Evolutionary conservation across 495 filamentous ascomycete genomes (phyloP).

Genomic region (Patellaria atrata): DNA sequence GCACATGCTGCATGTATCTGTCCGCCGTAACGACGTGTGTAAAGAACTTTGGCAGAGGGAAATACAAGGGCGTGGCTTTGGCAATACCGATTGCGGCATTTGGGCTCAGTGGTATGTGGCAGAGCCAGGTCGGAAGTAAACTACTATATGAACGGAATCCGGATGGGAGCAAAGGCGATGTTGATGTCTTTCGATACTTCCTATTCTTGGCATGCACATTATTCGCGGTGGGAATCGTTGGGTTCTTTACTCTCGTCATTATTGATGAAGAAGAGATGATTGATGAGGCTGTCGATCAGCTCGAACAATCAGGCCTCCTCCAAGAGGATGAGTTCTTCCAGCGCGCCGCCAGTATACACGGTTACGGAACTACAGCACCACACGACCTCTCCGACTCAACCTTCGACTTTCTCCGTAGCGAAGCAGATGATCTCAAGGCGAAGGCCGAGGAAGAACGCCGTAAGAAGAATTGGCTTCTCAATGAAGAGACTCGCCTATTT

Average conservation of each 20-base stretch:
- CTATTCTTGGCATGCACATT: slow-evolving; percentile 60
- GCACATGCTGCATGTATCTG: slow-evolving; percentile 76
- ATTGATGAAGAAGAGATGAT: slow-evolving; percentile 60
- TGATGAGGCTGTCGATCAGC: slow-evolving; percentile 67
- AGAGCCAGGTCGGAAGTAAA: slow-evolving; percentile 73
- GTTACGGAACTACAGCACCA: slow-evolving; percentile 42
- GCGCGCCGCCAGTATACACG: slow-evolving; percentile 19
- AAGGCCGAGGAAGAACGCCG: slow-evolving; percentile 49
- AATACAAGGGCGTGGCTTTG: slow-evolving; percentile 75
- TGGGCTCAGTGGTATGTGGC: slow-evolving; percentile 87
- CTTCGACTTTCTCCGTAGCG: slow-evolving; percentile 31
- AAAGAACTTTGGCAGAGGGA: slow-evolving; percentile 88
- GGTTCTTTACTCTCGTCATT: slow-evolving; percentile 55
- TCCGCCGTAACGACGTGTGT: slow-evolving; percentile 81
- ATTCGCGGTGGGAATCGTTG: slow-evolving; percentile 53
- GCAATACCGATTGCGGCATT: slow-evolving; percentile 85
- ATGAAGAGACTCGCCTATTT: slow-evolving; percentile 72
- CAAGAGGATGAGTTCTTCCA: slow-evolving; percentile 53
- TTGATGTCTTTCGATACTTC: slow-evolving; percentile 80
- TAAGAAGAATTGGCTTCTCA: slow-evolving; percentile 76
- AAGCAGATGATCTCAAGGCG: slow-evolving; percentile 31
- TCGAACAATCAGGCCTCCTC: slow-evolving; percentile 73
- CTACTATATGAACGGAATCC: slow-evolving; percentile 51
- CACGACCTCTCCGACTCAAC: slow-evolving; percentile 34
- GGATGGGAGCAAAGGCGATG: slow-evolving; percentile 54